Percentiles rank a stretch among this genome's conserved stretches.
Evolutionary conservation across 768 basidiomycete species (phyloP).

Genomic region (Pulveroboletus ravenelii): DNA sequence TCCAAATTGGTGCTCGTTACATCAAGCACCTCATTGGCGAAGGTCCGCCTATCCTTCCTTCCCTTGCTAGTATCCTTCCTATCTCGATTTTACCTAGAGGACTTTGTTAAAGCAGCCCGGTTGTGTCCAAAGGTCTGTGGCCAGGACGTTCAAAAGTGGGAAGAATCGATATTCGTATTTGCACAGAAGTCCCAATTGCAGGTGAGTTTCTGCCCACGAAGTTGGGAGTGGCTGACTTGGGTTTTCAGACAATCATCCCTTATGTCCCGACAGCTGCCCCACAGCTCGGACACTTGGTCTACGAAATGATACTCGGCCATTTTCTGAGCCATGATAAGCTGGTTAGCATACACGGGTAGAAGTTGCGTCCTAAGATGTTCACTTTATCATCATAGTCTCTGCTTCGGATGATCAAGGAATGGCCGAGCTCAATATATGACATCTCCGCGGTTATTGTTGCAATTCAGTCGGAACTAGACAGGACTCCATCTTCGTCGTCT

Average conservation of each 20-base stretch:
- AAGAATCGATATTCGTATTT: constrained; percentile 91
- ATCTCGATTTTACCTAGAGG: constrained; percentile 33
- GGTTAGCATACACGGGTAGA: constrained; percentile 35
- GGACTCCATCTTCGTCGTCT: constrained; percentile 46
- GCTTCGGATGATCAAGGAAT: constrained; percentile 72
- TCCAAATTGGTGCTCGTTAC: constrained; percentile 79
- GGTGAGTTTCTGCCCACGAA: constrained; percentile 38
- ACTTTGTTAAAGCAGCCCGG: constrained; percentile 74
- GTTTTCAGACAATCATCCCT: constrained; percentile 74
- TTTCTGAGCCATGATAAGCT: constrained; percentile 73
- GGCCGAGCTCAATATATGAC: constrained; percentile 92
- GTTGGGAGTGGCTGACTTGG: background rate
- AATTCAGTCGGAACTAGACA: constrained; percentile 77
- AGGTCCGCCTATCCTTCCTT: constrained; percentile 43
- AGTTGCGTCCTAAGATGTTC: background rate
- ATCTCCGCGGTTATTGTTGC: constrained; percentile 84
- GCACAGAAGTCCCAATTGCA: constrained; percentile 76
- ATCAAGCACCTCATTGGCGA: constrained; percentile 80
- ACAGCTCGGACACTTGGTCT: constrained; percentile 76
- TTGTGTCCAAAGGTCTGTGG: constrained; percentile 84
- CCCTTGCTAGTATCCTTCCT: background rate
- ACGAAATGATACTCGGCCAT: constrained; percentile 92
- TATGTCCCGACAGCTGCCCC: constrained; percentile 82
- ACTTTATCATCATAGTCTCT: constrained; percentile 48
- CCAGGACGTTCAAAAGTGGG: constrained; percentile 81